Conservation (phyloP, 768 basidiomycete genomes). For the Serendipita sp. region DNA sequence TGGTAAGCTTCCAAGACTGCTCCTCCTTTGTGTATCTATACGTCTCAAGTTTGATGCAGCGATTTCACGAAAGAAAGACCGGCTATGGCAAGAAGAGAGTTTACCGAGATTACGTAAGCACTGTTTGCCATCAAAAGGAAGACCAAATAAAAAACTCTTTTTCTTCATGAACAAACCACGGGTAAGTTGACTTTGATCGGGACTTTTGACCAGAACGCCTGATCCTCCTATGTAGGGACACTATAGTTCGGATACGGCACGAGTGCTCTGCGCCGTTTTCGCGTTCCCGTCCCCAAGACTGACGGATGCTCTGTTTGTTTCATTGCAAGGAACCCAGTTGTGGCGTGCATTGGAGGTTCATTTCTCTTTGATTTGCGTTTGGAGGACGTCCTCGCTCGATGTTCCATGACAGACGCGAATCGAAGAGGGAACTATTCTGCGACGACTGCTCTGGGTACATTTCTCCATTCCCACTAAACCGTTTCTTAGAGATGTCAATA, state of each 20-base stretch:
- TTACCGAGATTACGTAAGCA: slow-evolving; percentile 23
- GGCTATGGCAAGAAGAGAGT: not conserved
- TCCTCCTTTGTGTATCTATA: not conserved
- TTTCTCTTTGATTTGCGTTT: not conserved
- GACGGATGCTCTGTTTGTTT: slow-evolving; percentile 8
- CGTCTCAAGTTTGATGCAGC: too few species aligned
- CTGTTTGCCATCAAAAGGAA: slow-evolving; percentile 19
- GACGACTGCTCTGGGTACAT: not conserved
- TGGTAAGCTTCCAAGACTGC: slow-evolving; percentile 16
- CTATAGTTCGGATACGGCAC: slow-evolving; percentile 82
- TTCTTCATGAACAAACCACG: slow-evolving; percentile 38
- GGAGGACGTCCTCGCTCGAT: slow-evolving; percentile 5
- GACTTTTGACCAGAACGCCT: not conserved
- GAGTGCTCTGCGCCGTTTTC: slow-evolving; percentile 77
- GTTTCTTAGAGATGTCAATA: too few species aligned
- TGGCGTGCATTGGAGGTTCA: not conserved
- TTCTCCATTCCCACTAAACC: not conserved
- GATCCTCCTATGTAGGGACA: slow-evolving; percentile 47
- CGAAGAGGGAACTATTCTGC: not conserved
- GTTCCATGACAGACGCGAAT: not conserved
- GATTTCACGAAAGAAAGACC: too few species aligned
- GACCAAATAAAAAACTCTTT: slow-evolving; percentile 13
- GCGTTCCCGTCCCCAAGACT: slow-evolving; percentile 36
- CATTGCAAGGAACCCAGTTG: not conserved
- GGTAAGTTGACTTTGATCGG: too few species aligned